Percentiles rank a stretch among this genome's conserved stretches.
Conservation (phyloP, 805 yeast genomes). For the Candida nanaspora region DNA sequence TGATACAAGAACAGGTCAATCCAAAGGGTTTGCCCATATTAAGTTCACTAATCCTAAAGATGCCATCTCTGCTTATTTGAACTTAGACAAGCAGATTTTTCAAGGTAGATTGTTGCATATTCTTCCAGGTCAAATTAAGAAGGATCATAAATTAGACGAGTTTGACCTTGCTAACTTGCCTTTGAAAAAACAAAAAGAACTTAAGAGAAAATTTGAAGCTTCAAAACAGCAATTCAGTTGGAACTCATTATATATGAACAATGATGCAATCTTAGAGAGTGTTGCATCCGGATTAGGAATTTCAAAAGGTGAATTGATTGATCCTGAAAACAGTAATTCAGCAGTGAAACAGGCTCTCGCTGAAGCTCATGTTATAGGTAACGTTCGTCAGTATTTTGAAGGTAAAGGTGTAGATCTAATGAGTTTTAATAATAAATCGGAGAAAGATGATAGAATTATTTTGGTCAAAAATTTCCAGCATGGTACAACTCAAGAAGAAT, state of each 20-base stretch:
- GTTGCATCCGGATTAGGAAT: conserved; percentile 83
- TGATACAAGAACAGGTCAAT: conserved; percentile 81
- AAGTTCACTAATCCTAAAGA: conserved; percentile 60
- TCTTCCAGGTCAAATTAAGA: conserved; percentile 76
- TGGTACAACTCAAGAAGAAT: conserved; percentile 75
- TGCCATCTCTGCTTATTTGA: conserved; percentile 70
- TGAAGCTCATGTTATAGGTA: conserved; percentile 91
- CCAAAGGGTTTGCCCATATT: conserved; percentile 90
- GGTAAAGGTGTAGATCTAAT: conserved; percentile 77
- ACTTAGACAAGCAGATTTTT: conserved; percentile 79
- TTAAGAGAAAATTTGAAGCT: conserved; percentile 80
- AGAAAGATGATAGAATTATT: conserved; percentile 73
- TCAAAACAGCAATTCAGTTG: conserved; percentile 83
- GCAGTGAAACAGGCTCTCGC: conserved; percentile 97
- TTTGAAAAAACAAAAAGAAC: conserved; percentile 80
- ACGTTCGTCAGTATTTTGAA: conserved; percentile 83
- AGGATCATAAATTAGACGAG: conserved; percentile 80
- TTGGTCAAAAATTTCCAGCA: conserved; percentile 86
- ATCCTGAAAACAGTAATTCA: conserved; percentile 78
- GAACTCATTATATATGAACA: conserved; percentile 89
- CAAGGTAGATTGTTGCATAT: conserved; percentile 93
- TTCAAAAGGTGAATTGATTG: conserved; percentile 73
- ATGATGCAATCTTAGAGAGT: conserved; percentile 86
- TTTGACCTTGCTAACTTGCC: conserved; percentile 89
- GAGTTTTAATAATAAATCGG: conserved; percentile 52